Evolutionary conservation across 2,329 filamentous ascomycete species (phyloP), one percentile per base, ranked within the genome.

Genomic region (Phyllosticta paracitricarpa): DNA sequence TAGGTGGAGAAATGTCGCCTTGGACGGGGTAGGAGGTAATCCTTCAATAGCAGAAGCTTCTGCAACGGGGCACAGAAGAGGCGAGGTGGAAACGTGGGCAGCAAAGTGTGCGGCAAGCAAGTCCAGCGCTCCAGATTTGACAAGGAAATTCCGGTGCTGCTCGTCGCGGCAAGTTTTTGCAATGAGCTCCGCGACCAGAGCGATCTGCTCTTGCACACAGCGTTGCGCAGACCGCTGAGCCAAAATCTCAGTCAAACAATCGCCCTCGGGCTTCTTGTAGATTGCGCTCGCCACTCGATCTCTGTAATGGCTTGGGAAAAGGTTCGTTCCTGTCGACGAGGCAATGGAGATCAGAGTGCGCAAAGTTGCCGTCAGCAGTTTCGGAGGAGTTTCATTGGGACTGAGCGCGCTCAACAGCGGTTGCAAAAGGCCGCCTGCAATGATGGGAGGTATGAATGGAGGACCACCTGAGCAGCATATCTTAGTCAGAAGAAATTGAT

Each of bases 121-220:
- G 73, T 96, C 90, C 35, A 97, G 78, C 26, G 96, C 81, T 5
- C 89, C 89, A 10, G 80, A 81, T 48, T 86, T 86, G 10, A 89
- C 83, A 60, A 97, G 76, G n/a, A 82, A 77, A 63, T 84, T 82
- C 72, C 89, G 89, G 64, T 94, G 85, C 10, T 76, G 76, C 63
- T 91, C 86, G 64, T 88, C 84, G 19, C 78, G 80, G 69, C 90
- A 94, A n/a, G 83, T 77, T 65, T 81, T 82, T n/a, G 78, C 76
- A 48, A 87, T 77, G 48, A 87, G 74, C 55, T 78, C 76, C 48
- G 85, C 81, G 2, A 84, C 79, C 35, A 88, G 78, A 1, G 78
- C 77, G 62, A 88, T 82, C 66, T 89, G 85, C 57, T 82, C 79
- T 67, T 89, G 85, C 12, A 78, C 74, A 2, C 78, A 75, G n/a